Conservation (phyloP, 805 yeast genomes). For the Zygotorulaspora sp. region DNA sequence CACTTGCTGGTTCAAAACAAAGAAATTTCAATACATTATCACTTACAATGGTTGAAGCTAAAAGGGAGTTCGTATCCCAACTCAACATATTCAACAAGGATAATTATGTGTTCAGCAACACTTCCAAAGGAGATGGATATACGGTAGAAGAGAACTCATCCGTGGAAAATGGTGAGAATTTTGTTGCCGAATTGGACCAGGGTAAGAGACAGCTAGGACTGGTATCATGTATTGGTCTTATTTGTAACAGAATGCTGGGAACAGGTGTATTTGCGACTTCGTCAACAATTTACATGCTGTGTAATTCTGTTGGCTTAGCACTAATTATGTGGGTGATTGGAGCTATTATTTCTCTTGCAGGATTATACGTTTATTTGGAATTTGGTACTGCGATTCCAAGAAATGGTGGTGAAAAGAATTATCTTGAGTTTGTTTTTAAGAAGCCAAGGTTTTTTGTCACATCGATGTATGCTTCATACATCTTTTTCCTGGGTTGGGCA, state of each 20-base stretch:
- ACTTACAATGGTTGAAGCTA: conserved; percentile 5
- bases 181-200: conserved; percentile 37
- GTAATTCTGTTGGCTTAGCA: conserved; percentile 69
- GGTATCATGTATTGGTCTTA: conserved; percentile 57
- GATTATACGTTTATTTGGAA: conserved; percentile 70
- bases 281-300: conserved; percentile 44
- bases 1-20: too few species aligned
- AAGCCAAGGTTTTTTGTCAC: conserved; percentile 68
- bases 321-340: conserved; percentile 74
- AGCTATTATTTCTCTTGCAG: conserved; percentile 59
- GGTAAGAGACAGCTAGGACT: conserved; percentile 46
- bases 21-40: not conserved
- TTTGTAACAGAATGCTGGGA: conserved; percentile 67
- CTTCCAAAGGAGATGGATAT: not conserved
- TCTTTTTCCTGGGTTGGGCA: conserved; percentile 78
- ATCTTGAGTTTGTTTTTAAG: conserved; percentile 64
- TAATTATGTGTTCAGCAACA: conserved; percentile 18
- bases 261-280: conserved; percentile 76
- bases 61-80: conserved; percentile 23
- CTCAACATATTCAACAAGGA: conserved; percentile 31
- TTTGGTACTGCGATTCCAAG: conserved; percentile 74
- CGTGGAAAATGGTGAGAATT: conserved; percentile 29
- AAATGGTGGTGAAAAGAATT: conserved; percentile 85
- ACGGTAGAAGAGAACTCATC: conserved; percentile 11
- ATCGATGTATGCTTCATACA: conserved; percentile 62